Base-by-base conservation (phyloP, 176 grass and related monocot genomes). In the Aegilops umbellulata region DNA sequence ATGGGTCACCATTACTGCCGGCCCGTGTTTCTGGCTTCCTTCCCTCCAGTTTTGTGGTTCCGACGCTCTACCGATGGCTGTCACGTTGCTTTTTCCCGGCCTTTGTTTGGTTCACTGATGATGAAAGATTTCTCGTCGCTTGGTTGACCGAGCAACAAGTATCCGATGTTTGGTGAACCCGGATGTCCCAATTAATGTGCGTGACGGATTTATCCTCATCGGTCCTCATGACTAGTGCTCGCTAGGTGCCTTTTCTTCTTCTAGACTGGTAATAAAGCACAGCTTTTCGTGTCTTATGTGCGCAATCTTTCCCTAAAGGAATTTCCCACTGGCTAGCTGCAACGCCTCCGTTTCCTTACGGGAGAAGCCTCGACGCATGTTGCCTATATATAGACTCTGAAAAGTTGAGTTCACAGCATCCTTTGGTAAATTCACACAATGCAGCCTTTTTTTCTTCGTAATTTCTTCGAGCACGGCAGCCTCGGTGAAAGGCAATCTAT, bases 271-370 rank as follows among this genome's bases (percentile, higher is more conserved):
- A 63, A 6, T 4, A 57, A 24, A 5, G 73, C 30, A 15, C 25
- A 14, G 8, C 1, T 74, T 75, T 75, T 51, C 24, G 41, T 75
- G 38, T 26, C 62, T 24, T 31, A 27, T 25, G 65, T 36, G 67
- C 25, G 84, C 25, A 29, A 74, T 65, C 78, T 87, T 65, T 85
- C 63, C 58, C 0, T 25, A 51, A 35, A 23, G 16, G 25, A 82
- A 10, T 24, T 68, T 11, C 2, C 55, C 57, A 38, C 65, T 47
- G 15, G 73, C 10, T 46, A 4, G 42, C 51, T 10, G 23, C 51
- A 20, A 10, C 30, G n/a, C 65, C 36, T 80, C 22, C 22, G 15
- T 74, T 80, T 41, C 55, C 51, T 81, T 74, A 16, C 8, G 55
- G 77, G 8, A 19, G 51, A 71, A 80, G 84, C n/a, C 17, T 86